Percentiles rank a stretch among this genome's conserved stretches.
Evolutionary conservation across 495 filamentous ascomycete genomes (phyloP).

Genomic region (Arthonia radiata): DNA sequence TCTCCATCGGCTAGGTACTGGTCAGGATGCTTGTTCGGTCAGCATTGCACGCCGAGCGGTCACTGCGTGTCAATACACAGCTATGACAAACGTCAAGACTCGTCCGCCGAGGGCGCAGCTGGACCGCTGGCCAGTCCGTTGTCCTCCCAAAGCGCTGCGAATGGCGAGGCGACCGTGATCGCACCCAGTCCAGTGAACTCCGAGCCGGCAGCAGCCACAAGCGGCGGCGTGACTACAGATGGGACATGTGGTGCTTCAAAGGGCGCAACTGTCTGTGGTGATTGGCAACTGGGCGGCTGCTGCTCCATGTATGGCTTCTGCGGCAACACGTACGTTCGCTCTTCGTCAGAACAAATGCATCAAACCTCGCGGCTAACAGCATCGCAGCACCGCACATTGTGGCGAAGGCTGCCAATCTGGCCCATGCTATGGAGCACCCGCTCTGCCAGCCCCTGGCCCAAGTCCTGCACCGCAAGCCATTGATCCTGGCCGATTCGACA

Average conservation of each 20-base stretch:
- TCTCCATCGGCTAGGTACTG: no score
- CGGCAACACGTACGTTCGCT: no score
- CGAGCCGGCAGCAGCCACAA: no score
- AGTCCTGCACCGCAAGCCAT: conserved; percentile 9
- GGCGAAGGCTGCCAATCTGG: conserved; percentile 18
- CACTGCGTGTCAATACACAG: no score
- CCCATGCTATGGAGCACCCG: conserved; percentile 11
- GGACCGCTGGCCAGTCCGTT: no score
- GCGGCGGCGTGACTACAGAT: conserved; percentile 16
- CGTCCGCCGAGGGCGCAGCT: no score
- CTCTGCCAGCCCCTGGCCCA: conserved; percentile 12
- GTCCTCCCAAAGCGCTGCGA: no score
- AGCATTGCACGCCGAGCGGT: no score
- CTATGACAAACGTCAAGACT: no score
- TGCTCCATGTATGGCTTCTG: conserved; percentile 29
- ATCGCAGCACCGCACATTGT: conserved; percentile 14
- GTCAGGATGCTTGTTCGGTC: no score
- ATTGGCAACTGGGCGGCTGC: conserved; percentile 23
- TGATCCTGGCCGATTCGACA: conserved; percentile 20
- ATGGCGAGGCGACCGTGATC: no score
- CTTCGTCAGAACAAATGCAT: conserved; percentile 5
- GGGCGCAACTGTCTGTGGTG: conserved; percentile 20
- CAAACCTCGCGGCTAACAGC: neutral
- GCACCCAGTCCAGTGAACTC: no score
- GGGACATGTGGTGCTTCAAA: conserved; percentile 24